Base-by-base conservation (phyloP, 225 moss, liverwort and hornwort species). In the Bryoerythrophyllum caledonicum region DNA sequence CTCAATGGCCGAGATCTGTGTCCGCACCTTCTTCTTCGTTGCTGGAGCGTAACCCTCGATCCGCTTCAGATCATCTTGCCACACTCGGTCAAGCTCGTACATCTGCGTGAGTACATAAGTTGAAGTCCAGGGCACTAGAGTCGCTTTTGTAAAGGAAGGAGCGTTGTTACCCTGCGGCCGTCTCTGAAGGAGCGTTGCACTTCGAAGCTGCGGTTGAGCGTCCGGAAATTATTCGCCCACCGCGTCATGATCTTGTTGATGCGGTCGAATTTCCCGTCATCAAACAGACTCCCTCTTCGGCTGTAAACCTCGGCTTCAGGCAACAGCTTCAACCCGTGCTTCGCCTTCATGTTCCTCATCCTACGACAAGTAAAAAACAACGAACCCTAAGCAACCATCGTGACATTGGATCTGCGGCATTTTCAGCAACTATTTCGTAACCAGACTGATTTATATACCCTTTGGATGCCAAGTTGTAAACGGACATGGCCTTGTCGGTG, bases 61-160 rank as follows among this genome's bases (percentile, higher is more conserved):
- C 69, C 82, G 78, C 75, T 65, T 86, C 76, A 89, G 73, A 77
- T 89, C 86, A 51, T 82, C 84, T 89, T 80, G 86, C 86, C 82
- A 89, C 11, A 71, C 82, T 67, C 71, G 82, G 38, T 82, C 86
- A 63, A 86, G 59, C 46, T 86, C 84, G 24, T 84, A 72, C 79
- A 89, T 82, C 89, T 89, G 63, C 60, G n/a, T n/a, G n/a, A 66
- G 37, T 15, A 34, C 5, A 34, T 34, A 34, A 5, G 34, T 34
- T n/a, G n/a, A n/a, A n/a, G n/a, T n/a, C n/a, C n/a, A n/a, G n/a
- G n/a, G n/a, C n/a, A n/a, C n/a, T n/a, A n/a, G n/a, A n/a, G 53
- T 32, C 46, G 57, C 70, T 75, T 68, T n/a, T n/a, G n/a, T n/a
- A n/a, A n/a, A n/a, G n/a, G n/a, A n/a, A n/a, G n/a, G n/a, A n/a